Percentiles rank a stretch among this genome's conserved stretches.
Conservation (phyloP, 2,329 filamentous ascomycete species). For the Phyllosticta ampelicida region DNA sequence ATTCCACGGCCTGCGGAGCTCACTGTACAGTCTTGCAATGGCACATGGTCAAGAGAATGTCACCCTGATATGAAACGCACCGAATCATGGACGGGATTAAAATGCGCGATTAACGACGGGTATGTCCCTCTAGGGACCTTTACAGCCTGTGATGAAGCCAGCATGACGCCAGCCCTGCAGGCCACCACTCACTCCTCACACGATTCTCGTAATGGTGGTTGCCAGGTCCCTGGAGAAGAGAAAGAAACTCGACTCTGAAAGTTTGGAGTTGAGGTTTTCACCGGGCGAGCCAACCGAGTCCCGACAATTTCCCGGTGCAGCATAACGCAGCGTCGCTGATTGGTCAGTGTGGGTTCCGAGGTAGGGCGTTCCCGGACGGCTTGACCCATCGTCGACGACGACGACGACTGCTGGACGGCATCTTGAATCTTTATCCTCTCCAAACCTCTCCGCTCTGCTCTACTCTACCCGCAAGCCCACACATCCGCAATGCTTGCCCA, state of each 20-base stretch:
- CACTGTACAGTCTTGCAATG: not conserved
- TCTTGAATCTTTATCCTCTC: not conserved
- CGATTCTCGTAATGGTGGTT: slow-evolving; percentile 19
- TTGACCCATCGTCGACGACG: not conserved
- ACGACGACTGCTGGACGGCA: not conserved
- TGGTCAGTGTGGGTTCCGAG: not conserved
- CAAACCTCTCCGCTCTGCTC: slow-evolving; percentile 1
- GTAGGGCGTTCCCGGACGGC: not conserved
- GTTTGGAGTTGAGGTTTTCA: not conserved
- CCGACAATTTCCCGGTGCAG: not conserved
- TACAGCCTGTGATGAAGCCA: slow-evolving; percentile 20
- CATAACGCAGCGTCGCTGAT: slow-evolving; percentile 3
- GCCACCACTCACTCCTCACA: slow-evolving; percentile 7
- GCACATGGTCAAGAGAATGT: slow-evolving; percentile 27
- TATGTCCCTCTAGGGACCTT: slow-evolving; percentile 36
- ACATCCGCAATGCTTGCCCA: slow-evolving; percentile 32
- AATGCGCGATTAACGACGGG: slow-evolving; percentile 46
- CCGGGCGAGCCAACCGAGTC: not conserved
- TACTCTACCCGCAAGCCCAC: slow-evolving; percentile 13
- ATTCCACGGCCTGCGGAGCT: not conserved
- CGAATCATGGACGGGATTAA: slow-evolving; percentile 28
- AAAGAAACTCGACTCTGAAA: not conserved
- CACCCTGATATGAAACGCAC: slow-evolving; percentile 46
- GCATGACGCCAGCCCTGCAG: slow-evolving; percentile 29
- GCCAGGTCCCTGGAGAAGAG: slow-evolving; percentile 27